These are phyloP conservation scores for Wickerhamiella brachini DNA, from an alignment of 805 yeast species.

Conservation along the genomic window DNA sequence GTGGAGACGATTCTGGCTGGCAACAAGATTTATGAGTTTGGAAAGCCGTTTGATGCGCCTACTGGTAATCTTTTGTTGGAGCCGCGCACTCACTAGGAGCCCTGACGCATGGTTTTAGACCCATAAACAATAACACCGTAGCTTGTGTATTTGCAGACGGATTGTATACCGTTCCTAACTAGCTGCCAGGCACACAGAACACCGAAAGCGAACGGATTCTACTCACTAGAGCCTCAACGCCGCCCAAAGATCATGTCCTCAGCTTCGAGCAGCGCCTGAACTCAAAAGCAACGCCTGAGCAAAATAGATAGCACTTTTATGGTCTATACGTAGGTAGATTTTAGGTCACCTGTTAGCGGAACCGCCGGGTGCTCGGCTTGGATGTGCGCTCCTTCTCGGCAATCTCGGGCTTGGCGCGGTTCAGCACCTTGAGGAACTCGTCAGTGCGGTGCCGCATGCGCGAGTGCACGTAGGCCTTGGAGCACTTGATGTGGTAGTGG, in stretches of 20 bases:
- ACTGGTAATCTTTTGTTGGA: conserved; percentile 10
- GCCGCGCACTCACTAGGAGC: conserved; percentile 9
- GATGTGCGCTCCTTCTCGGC: conserved; percentile 49
- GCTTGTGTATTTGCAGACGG: no score
- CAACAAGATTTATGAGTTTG: conserved; percentile 34
- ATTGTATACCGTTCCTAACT: no score
- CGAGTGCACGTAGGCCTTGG: conserved; percentile 95
- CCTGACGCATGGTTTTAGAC: no score
- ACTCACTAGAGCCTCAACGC: no score
- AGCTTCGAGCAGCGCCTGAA: no score
- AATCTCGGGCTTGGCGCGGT: conserved; percentile 91
- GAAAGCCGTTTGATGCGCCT: conserved; percentile 8
- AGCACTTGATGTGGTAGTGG: conserved; percentile 97
- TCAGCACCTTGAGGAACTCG: conserved; percentile 86
- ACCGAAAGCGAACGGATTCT: no score
- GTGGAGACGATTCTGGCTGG: conserved; percentile 74
- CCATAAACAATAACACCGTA: no score
- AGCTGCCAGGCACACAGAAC: no score
- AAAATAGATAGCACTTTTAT: no score
- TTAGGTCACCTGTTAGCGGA: conserved; percentile 21
- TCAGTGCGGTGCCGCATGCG: conserved; percentile 95
- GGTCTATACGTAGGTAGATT: no score
- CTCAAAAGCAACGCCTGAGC: no score
- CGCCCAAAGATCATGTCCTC: no score
- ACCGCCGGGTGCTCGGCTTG: conserved; percentile 58